A percentile compares a stretch with the other conserved stretches of the same genome.
phyloP scores from a whole-genome alignment of 176 grass and related monocot species.

The Oryza australiensis region DNA sequence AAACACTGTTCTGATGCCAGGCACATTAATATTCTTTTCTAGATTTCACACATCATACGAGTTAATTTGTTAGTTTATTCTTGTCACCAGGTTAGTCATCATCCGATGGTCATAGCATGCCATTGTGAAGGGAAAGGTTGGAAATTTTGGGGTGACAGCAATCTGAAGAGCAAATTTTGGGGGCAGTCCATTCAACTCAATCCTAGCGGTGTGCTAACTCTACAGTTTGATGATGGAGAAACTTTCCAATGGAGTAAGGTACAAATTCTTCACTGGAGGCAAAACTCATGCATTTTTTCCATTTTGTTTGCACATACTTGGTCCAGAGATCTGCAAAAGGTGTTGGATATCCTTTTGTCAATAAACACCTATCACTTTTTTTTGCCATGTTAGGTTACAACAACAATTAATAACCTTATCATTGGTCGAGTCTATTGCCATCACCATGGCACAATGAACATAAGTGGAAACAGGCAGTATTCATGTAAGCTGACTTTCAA shows the following conservation, averaged over 20 bases:
- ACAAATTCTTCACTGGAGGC: conserved; percentile 18
- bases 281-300: not conserved
- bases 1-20: not conserved
- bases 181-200: conserved; percentile 85
- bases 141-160: conserved; percentile 92
- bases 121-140: conserved; percentile 92
- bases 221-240: conserved; percentile 97
- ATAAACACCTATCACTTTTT: conserved; percentile 1
- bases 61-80: conserved; percentile 42
- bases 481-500: conserved; percentile 87
- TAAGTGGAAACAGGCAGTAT: conserved; percentile 62
- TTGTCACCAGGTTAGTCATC: conserved; percentile 80
- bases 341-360: conserved; percentile 3
- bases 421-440: conserved; percentile 81
- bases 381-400: conserved; percentile 67
- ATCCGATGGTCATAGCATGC: conserved; percentile 88
- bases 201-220: conserved; percentile 69
- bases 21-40: conserved; percentile 8
- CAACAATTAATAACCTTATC: conserved; percentile 89
- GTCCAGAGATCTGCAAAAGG: conserved; percentile 11
- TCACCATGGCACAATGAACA: conserved; percentile 89
- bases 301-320: not conserved
- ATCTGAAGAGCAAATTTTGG: conserved; percentile 89
- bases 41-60: not conserved
- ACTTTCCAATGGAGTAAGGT: conserved; percentile 95